Percentiles rank a stretch among this genome's conserved stretches.
Evolutionary conservation across 1,139 yeast genomes (phyloP).

Genomic region (Geotrichum restrictum): DNA sequence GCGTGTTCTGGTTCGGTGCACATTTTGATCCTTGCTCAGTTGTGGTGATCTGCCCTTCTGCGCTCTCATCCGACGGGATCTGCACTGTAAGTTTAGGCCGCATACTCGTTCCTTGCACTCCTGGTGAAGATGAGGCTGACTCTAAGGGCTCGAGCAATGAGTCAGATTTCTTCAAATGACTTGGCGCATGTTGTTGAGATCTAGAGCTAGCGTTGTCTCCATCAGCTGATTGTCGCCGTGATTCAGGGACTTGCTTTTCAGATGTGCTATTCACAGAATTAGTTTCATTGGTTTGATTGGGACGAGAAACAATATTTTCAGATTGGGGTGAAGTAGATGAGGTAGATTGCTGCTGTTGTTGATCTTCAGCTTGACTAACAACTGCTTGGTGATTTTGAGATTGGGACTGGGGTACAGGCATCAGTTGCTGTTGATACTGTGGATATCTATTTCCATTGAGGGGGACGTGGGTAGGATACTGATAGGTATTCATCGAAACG

Average conservation of each 20-base stretch:
- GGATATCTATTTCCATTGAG: not conserved
- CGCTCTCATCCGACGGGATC: conserved; percentile 33
- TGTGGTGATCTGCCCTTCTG: too few species aligned
- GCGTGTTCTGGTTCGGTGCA: not conserved
- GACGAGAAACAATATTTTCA: too few species aligned
- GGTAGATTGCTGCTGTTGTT: conserved; percentile 9
- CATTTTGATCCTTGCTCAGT: not conserved
- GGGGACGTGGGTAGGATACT: conserved; percentile 1
- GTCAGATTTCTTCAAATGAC: not conserved
- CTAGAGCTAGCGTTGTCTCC: conserved; percentile 3
- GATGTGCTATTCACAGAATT: not conserved
- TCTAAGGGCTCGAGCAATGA: not conserved
- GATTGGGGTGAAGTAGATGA: not conserved
- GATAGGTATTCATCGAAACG: conserved; percentile 2
- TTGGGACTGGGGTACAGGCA: not conserved
- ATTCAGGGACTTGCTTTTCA: not conserved
- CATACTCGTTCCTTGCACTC: conserved; percentile 14
- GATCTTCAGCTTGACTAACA: too few species aligned
- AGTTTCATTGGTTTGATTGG: not conserved
- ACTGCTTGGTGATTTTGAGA: not conserved
- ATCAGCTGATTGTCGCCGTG: not conserved
- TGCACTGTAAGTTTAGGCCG: conserved; percentile 42
- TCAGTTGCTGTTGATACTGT: conserved; percentile 2
- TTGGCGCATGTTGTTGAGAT: too few species aligned
- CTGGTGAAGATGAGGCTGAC: not conserved